Evolutionary conservation across 192 early-diverging fungal species (phyloP), one percentile per base, ranked within the genome.

Genomic region (Entomortierella parvispora): DNA sequence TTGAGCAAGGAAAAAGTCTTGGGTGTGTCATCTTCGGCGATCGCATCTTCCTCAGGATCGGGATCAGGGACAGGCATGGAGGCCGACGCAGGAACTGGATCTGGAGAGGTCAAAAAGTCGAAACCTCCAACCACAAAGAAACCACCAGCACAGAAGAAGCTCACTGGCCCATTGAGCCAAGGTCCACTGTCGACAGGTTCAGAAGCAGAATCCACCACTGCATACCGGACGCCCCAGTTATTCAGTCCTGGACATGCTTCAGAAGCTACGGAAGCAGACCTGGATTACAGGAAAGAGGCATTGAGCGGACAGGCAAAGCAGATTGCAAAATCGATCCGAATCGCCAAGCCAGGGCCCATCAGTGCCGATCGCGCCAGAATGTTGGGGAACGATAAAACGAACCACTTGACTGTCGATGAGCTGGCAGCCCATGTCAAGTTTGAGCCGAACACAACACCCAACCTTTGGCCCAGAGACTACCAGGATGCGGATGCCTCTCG

Each of bases 1-100:
- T 32, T 77, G 4, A 77, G 74, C 18, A 56, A 68, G 25, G 65
- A 77, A 57, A 77, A 77, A 25, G 45, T 77, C 61, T 47, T 63
- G 1, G 74, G 74, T 2, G 66, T 77, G 12, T 51, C 65, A 17
- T 37, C 54, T 4, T n/a, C n/a, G n/a, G n/a, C n/a, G n/a, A n/a
- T n/a, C n/a, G n/a, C n/a, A n/a, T n/a, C n/a, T n/a, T n/a, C n/a
- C n/a, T 52, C 61, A 8, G 61, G 40, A 7, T 29, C 31, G 2
- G 58, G 26, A 22, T 28, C 40, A 32, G 2, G 58, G 25, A 23
- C 37, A 15, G 22, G 25, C 7, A 20, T 46, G 29, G 50, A 12
- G 3, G 3, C 50, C 17, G 51, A 28, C 18, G 25, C 51, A 14
- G 51, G 28, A 52, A 8, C 8, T 23, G 50, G 50, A 52, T 52